Conservation (phyloP, 1,284 basidiomycete genomes). For the Coniferiporia sulphurascens region DNA sequence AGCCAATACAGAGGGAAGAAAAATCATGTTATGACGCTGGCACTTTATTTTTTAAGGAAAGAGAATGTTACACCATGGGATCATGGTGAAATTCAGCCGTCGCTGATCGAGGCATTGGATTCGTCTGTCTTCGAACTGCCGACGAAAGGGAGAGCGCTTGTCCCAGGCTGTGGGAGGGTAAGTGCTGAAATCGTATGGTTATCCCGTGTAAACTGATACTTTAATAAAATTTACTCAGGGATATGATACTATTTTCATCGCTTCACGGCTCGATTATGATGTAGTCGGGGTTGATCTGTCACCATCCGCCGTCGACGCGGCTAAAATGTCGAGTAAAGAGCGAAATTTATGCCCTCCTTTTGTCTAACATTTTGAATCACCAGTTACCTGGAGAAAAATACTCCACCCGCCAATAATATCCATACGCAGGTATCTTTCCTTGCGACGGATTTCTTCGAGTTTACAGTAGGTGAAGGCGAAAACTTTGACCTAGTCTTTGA, state of each 20-base stretch:
- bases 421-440: constrained; percentile 30
- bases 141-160: constrained; percentile 49
- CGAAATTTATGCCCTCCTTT: neutral
- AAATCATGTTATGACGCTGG: neutral
- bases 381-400: neutral
- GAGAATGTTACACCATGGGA: constrained; percentile 65
- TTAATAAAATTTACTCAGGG: constrained; percentile 37
- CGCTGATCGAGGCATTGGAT: constrained; percentile 49
- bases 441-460: constrained; percentile 51
- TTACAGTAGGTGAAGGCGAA: constrained; percentile 34
- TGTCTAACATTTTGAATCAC: neutral
- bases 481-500: constrained; percentile 59
- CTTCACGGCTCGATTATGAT: constrained; percentile 44
- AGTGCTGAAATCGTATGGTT: constrained; percentile 19
- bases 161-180: constrained; percentile 72
- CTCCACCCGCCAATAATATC: neutral
- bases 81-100: constrained; percentile 46
- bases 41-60: constrained; percentile 37
- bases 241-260: constrained; percentile 58
- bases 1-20: neutral
- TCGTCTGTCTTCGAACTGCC: constrained; percentile 42
- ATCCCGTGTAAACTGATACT: too few relatives aligned
- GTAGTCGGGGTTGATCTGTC: constrained; percentile 55
- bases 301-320: constrained; percentile 46
- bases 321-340: constrained; percentile 40